Evolutionary conservation across 495 filamentous ascomycete species (phyloP).

Genomic region (Hyphodiscus hymeniophilus): DNA sequence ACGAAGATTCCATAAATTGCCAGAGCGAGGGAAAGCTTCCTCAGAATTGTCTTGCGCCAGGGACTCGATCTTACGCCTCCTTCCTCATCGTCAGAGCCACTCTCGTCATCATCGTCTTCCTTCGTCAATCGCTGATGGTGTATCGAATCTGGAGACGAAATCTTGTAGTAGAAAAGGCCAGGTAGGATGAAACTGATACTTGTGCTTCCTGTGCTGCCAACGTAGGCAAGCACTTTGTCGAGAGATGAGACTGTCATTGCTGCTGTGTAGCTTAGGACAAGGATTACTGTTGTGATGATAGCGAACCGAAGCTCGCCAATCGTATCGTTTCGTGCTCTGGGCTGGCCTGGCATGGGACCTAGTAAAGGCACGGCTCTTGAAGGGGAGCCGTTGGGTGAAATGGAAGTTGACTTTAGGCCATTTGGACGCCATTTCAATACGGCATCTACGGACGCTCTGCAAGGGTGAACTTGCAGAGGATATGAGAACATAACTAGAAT

Average conservation of each 20-base stretch:
- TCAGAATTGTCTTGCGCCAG: constrained; percentile 37
- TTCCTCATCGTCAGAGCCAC: constrained; percentile 29
- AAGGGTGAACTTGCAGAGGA: constrained; percentile 91
- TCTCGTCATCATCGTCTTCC: constrained; percentile 67
- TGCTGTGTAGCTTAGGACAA: constrained; percentile 74
- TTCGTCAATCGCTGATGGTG: constrained; percentile 79
- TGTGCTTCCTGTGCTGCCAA: constrained; percentile 88
- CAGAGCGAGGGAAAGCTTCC: constrained; percentile 65
- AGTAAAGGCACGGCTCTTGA: constrained; percentile 33
- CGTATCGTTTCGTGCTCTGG: constrained; percentile 29
- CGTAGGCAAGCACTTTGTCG: constrained; percentile 86
- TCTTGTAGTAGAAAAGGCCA: constrained; percentile 97
- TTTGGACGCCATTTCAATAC: constrained; percentile 83
- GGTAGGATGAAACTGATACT: constrained; percentile 95
- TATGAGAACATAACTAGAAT: constrained; percentile 96
- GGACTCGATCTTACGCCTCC: constrained; percentile 18
- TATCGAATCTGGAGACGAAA: constrained; percentile 74
- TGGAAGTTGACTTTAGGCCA: constrained; percentile 18
- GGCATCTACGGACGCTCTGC: constrained; percentile 85
- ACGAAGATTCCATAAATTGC: constrained; percentile 78
- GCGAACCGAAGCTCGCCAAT: constrained; percentile 90
- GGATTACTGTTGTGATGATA: constrained; percentile 74
- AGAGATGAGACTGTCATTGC: constrained; percentile 87
- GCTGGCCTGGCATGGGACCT: constrained; percentile 31
- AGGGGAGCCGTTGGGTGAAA: constrained; percentile 26